A percentile compares a stretch with the other conserved stretches of the same genome.
phyloP scores from a whole-genome alignment of 805 yeast genomes.

The Ogataea chonburiensis region DNA sequence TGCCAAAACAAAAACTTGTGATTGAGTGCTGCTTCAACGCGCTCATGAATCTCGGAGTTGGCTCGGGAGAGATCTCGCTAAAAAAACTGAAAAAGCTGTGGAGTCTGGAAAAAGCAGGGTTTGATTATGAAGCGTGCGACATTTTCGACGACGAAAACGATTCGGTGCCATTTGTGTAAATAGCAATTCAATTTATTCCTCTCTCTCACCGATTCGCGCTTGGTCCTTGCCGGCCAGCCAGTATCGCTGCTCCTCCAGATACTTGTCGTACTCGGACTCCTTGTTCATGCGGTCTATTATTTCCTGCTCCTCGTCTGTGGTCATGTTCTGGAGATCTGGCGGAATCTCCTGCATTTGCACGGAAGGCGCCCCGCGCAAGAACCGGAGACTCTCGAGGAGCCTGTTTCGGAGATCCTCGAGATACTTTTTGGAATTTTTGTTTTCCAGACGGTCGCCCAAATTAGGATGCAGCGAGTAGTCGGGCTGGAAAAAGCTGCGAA shows the following conservation, averaged over 20 bases:
- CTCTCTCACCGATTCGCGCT: constrained; percentile 35
- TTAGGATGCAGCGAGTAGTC: constrained; percentile 87
- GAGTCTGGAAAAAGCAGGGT: constrained; percentile 30
- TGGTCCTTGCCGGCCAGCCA: constrained; percentile 41
- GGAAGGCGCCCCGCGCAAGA: constrained; percentile 87
- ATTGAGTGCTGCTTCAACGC: constrained; percentile 38
- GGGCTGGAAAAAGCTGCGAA: constrained; percentile 82
- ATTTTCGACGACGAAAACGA: constrained; percentile 34
- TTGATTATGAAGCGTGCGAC: constrained; percentile 27
- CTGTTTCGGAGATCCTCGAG: constrained; percentile 75
- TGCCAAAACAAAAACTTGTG: constrained; percentile 31
- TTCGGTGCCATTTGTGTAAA: constrained; percentile 36
- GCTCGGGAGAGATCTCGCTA: constrained; percentile 36
- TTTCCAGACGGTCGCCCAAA: constrained; percentile 76
- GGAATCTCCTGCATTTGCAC: constrained; percentile 91
- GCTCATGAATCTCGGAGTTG: constrained; percentile 35
- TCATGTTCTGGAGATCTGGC: constrained; percentile 51
- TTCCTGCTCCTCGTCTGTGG: constrained; percentile 43
- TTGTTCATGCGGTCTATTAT: constrained; percentile 35
- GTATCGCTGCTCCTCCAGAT: constrained; percentile 37
- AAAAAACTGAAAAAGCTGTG: constrained; percentile 32
- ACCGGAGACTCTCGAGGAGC: constrained; percentile 77
- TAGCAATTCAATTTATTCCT: constrained; percentile 18
- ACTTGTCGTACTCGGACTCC: constrained; percentile 36
- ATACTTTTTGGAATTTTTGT: constrained; percentile 79